Percentiles rank a stretch among this genome's conserved stretches.
These are phyloP conservation scores for Xylariaceae sp. DNA, from an alignment of 2,329 filamentous ascomycete species.

Conservation along the genomic window DNA sequence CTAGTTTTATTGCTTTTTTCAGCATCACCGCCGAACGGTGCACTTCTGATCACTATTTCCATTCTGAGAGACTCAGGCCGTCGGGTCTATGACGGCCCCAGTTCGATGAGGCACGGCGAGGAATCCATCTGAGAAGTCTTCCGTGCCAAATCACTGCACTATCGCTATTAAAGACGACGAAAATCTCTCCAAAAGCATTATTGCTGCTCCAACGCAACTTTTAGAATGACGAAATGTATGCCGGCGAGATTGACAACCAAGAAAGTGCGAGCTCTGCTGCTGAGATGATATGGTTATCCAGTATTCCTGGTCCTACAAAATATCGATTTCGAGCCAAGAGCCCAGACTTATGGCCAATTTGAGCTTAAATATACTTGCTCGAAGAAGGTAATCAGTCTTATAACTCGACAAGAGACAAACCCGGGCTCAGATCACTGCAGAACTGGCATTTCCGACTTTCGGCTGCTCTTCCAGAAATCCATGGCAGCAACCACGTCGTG, in stretches of 20 bases:
- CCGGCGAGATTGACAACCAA: slow-evolving; percentile 32
- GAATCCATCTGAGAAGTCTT: slow-evolving; percentile 4
- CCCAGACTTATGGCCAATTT: slow-evolving; percentile 22
- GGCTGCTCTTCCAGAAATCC: slow-evolving; percentile 88
- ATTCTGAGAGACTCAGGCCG: neutral
- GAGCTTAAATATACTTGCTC: slow-evolving; percentile 18
- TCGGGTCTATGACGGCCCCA: neutral
- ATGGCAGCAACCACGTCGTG: slow-evolving; percentile 93
- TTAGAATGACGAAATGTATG: slow-evolving; percentile 32
- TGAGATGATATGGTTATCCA: slow-evolving; percentile 40
- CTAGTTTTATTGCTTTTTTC: neutral
- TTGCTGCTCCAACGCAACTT: slow-evolving; percentile 22
- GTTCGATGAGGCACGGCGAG: neutral
- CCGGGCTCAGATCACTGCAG: slow-evolving; percentile 29
- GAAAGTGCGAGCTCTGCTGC: slow-evolving; percentile 24
- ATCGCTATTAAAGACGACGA: slow-evolving; percentile 27
- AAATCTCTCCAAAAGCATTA: slow-evolving; percentile 21
- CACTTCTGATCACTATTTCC: neutral
- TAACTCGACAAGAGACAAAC: slow-evolving; percentile 18
- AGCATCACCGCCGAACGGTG: neutral
- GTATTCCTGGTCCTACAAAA: slow-evolving; percentile 41
- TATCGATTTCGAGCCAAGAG: slow-evolving; percentile 25
- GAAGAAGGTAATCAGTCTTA: slow-evolving; percentile 4
- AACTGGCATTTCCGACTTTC: slow-evolving; percentile 52
- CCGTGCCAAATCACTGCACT: slow-evolving; percentile 9